Conservation (phyloP, 2,329 filamentous ascomycete genomes). For the Colletotrichum gigasporum region DNA sequence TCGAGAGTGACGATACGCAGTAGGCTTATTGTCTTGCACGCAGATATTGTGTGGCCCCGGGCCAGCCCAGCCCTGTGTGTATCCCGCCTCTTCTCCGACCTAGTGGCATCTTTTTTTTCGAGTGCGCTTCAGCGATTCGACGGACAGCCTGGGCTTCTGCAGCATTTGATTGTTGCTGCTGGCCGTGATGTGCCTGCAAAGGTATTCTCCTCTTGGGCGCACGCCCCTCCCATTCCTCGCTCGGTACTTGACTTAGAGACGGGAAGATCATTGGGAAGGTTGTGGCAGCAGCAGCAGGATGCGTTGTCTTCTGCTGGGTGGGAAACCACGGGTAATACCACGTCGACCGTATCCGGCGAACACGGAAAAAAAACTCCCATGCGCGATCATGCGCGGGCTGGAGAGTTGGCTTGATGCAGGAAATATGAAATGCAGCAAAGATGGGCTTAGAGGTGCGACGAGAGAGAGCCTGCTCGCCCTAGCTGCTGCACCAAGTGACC, state of each 20-base stretch:
- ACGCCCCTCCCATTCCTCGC: background rate
- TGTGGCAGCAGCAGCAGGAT: background rate
- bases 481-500: background rate
- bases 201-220: background rate
- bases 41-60: background rate
- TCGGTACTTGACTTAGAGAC: too few species aligned
- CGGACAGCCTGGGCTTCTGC: background rate
- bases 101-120: too few species aligned
- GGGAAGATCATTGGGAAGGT: too few species aligned
- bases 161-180: background rate
- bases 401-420: background rate
- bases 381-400: background rate
- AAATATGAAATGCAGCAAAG: background rate
- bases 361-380: background rate
- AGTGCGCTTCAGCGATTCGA: background rate
- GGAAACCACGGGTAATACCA: background rate
- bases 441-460: background rate
- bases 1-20: too few species aligned
- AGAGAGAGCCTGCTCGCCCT: background rate
- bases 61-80: constrained; percentile 22
- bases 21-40: too few species aligned
- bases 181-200: too few species aligned
- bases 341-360: constrained; percentile 2
- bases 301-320: background rate
- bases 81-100: background rate